phyloP scores from a whole-genome alignment of 768 basidiomycete genomes.

The Leccinum sublutescens region DNA sequence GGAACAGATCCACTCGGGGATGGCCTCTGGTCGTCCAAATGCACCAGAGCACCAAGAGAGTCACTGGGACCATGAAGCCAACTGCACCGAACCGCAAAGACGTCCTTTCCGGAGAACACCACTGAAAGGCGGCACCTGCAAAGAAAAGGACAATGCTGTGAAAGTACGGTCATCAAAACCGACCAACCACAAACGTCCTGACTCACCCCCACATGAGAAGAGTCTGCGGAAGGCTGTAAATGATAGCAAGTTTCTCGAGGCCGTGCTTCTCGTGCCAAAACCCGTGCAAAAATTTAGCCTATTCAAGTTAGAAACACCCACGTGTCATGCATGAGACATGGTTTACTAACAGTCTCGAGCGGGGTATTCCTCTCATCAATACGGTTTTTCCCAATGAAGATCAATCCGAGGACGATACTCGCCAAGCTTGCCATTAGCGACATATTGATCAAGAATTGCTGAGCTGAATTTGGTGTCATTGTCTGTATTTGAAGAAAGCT shows the following conservation, averaged over 20 bases:
- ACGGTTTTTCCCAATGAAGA: conserved; percentile 43
- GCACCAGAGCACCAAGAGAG: conserved; percentile 43
- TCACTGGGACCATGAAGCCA: conserved; percentile 26
- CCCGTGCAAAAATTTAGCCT: conserved; percentile 13
- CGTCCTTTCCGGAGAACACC: conserved; percentile 13
- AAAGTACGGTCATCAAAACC: not conserved
- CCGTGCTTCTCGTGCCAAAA: conserved; percentile 34
- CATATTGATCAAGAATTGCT: conserved; percentile 42
- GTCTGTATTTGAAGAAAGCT: conserved; percentile 54
- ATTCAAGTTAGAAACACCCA: not conserved
- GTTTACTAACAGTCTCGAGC: not conserved
- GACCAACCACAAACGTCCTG: not conserved
- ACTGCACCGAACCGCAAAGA: conserved; percentile 29
- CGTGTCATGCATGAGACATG: not conserved
- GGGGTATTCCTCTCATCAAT: conserved; percentile 30
- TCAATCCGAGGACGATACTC: conserved; percentile 41
- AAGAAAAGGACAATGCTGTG: conserved; percentile 30
- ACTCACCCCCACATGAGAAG: conserved; percentile 63
- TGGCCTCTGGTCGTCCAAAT: conserved; percentile 32
- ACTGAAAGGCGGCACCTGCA: conserved; percentile 26
- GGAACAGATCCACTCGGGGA: not conserved
- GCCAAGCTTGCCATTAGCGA: conserved; percentile 43
- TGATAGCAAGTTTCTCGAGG: conserved; percentile 48
- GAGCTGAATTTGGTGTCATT: conserved; percentile 14
- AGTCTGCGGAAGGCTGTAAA: conserved; percentile 54